Evolutionary conservation across 805 yeast species (phyloP).

Genomic region (Spathaspora arborariae): DNA sequence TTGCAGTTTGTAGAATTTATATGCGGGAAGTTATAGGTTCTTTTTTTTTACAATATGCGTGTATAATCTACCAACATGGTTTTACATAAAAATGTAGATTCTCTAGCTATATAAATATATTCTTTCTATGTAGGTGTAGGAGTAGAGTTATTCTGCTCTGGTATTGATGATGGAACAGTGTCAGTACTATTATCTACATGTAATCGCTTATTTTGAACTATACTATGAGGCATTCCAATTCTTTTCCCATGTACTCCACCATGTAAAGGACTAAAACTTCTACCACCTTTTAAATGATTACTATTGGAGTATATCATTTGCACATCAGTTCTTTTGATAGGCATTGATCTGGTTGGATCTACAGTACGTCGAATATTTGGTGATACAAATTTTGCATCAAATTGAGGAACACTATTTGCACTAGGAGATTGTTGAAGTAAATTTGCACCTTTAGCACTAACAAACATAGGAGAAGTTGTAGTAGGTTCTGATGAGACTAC

Average conservation of each 20-base stretch:
- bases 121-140: background rate
- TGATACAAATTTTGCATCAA: constrained; percentile 48
- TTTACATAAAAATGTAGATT: background rate
- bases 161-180: background rate
- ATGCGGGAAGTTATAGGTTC: too few relatives aligned
- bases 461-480: constrained; percentile 34
- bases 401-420: constrained; percentile 44
- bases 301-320: background rate
- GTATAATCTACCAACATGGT: too few relatives aligned
- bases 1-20: too few relatives aligned
- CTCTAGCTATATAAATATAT: background rate
- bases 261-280: background rate
- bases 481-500: background rate
- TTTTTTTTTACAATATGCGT: too few relatives aligned
- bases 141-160: background rate
- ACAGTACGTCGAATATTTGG: constrained; percentile 50
- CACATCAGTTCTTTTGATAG: constrained; percentile 42
- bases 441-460: constrained; percentile 63
- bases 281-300: background rate
- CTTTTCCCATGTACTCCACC: constrained; percentile 18
- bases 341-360: constrained; percentile 67
- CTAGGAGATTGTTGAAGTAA: constrained; percentile 40
- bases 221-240: constrained; percentile 26
- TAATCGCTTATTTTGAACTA: background rate
- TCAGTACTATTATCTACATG: background rate